phyloP scores from a whole-genome alignment of 495 filamentous ascomycete genomes.

The Parachaetomium inaequale region DNA sequence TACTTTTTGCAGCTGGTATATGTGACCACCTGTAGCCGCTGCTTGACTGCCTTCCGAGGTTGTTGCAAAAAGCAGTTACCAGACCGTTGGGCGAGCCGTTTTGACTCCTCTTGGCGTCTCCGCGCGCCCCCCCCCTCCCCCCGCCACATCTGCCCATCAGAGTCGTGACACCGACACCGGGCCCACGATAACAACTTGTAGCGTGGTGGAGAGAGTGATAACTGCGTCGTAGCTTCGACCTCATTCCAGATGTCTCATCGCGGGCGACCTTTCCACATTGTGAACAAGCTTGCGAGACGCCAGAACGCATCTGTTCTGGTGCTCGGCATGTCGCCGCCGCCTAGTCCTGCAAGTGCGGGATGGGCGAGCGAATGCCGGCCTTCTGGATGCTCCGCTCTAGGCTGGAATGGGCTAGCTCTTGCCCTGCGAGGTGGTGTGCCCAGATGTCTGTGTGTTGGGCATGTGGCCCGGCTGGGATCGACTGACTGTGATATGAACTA shows the following conservation, averaged over 20 bases:
- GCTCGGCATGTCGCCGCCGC: not conserved
- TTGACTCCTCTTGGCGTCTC: too few species aligned
- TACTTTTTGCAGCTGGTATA: too few species aligned
- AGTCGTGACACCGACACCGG: too few species aligned
- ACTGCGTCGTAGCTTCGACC: not conserved
- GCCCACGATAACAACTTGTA: too few species aligned
- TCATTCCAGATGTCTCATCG: not conserved
- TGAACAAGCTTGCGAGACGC: not conserved
- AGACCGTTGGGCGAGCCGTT: not conserved
- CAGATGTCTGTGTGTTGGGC: conserved; percentile 2
- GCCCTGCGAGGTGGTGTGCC: conserved; percentile 1
- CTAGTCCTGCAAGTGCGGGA: conserved; percentile 6
- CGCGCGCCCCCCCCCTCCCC: not conserved
- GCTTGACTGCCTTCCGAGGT: too few species aligned
- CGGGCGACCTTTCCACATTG: not conserved
- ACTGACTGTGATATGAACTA: not conserved
- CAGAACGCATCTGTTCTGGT: not conserved
- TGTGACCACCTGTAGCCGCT: too few species aligned
- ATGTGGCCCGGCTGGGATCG: not conserved
- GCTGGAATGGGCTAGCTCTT: not conserved
- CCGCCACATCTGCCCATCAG: not conserved
- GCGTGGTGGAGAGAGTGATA: too few species aligned
- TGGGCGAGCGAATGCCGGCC: conserved; percentile 11
- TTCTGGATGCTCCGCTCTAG: not conserved
- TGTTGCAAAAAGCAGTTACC: not conserved